Conservation (phyloP, 164 flowering plant genomes). For the Tinospora cordifolia region DNA sequence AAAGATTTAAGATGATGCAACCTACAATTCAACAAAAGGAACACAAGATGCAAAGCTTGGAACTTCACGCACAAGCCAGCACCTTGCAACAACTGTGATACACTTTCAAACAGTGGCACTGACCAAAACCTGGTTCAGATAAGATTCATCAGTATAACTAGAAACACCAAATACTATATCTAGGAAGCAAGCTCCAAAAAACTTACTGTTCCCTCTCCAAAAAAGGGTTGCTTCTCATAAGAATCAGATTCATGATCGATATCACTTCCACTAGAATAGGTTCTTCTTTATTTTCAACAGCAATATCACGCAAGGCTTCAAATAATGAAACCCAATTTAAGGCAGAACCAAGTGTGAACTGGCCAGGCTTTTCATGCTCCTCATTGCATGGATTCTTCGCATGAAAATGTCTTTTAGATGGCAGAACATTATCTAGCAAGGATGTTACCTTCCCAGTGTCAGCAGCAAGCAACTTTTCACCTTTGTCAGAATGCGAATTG, state of each 20-base stretch:
- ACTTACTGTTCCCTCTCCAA: constrained; percentile 66
- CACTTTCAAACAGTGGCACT: constrained; percentile 33
- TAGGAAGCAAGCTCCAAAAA: neutral
- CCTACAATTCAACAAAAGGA: constrained; percentile 80
- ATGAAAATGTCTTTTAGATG: constrained; percentile 14
- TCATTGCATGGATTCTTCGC: constrained; percentile 16
- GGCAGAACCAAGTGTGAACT: constrained; percentile 11
- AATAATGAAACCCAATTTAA: constrained; percentile 52
- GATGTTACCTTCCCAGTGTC: constrained; percentile 12
- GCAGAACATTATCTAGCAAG: constrained; percentile 12
- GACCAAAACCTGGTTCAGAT: constrained; percentile 58
- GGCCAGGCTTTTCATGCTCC: constrained; percentile 5
- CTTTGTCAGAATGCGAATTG: constrained; percentile 1
- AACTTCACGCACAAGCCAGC: constrained; percentile 51
- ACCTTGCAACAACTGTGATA: constrained; percentile 48
- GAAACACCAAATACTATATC: neutral
- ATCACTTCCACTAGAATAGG: constrained; percentile 52
- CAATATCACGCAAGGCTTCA: constrained; percentile 46
- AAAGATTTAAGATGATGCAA: neutral
- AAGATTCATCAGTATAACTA: constrained; percentile 8
- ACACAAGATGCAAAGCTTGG: constrained; percentile 64
- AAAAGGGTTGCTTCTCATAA: constrained; percentile 52
- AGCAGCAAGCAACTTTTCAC: constrained; percentile 18
- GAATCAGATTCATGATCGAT: constrained; percentile 66
- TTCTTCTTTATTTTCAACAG: constrained; percentile 32